These are phyloP conservation scores for Pelargonium cotyledonis DNA, from an alignment of 441 rosid species.

Conservation along the genomic window DNA sequence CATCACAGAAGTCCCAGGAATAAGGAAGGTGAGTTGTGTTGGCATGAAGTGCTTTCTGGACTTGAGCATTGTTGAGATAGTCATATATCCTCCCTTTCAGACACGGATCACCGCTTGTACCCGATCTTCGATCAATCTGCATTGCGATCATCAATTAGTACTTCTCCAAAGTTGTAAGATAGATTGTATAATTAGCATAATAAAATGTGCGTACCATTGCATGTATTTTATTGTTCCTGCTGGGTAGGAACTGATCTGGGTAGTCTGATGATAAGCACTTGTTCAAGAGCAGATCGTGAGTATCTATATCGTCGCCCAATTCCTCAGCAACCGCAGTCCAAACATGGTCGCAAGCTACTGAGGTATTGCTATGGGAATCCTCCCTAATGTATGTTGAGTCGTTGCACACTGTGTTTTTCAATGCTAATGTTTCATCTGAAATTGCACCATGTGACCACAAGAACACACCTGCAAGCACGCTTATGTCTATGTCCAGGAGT, in stretches of 20 bases:
- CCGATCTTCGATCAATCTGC: conserved; percentile 18
- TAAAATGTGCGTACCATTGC: no score
- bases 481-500: conserved; percentile 31
- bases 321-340: conserved; percentile 4
- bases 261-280: conserved; percentile 21
- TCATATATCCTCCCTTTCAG: conserved; percentile 22
- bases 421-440: conserved; percentile 29
- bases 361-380: no score
- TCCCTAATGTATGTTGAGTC: conserved; percentile 19
- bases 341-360: no score
- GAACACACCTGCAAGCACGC: conserved; percentile 24
- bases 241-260: conserved; percentile 14
- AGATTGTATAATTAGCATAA: no score
- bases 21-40: conserved; percentile 35
- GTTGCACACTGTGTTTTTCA: conserved; percentile 31
- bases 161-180: no score
- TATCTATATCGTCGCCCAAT: conserved; percentile 17
- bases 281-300: conserved; percentile 24
- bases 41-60: conserved; percentile 36
- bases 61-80: conserved; percentile 33
- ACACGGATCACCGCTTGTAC: conserved; percentile 26
- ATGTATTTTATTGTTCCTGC: no score
- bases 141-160: no score
- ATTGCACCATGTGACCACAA: conserved; percentile 39
- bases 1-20: conserved; percentile 24